Percentiles rank a stretch among this genome's conserved stretches.
Evolutionary conservation across 202 grass and related monocot genomes (phyloP).

Genomic region (Schoenoplectus tabernaemontani): DNA sequence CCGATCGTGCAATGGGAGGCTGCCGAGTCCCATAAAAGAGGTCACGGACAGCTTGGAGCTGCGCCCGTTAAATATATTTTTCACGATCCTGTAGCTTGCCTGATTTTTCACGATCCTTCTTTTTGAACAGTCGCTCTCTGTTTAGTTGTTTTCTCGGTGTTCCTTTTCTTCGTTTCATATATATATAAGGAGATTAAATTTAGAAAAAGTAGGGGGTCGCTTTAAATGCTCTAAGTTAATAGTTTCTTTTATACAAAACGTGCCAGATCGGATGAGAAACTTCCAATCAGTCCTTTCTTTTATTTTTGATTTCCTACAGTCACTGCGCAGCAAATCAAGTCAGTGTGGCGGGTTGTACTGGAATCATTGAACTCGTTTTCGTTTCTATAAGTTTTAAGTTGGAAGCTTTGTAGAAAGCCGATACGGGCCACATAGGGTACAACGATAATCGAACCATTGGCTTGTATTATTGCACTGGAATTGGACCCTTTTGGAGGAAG

Average conservation of each 20-base stretch:
- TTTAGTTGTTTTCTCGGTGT: background rate
- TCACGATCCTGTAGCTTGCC: background rate
- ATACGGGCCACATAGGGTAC: background rate
- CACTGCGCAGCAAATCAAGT: background rate
- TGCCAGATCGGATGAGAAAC: slow-evolving; percentile 17
- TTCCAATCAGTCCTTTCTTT: background rate
- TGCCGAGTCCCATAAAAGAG: slow-evolving; percentile 17
- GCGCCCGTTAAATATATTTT: slow-evolving; percentile 10
- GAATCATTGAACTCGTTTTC: background rate
- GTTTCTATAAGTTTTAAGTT: background rate
- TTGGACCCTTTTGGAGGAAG: slow-evolving; percentile 1
- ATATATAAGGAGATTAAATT: background rate
- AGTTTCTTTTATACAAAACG: background rate
- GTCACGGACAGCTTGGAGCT: slow-evolving; percentile 32
- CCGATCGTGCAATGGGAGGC: slow-evolving; percentile 28
- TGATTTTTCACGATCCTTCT: background rate
- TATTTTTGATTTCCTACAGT: background rate
- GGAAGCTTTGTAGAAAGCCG: background rate
- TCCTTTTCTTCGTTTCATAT: background rate
- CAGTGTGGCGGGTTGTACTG: background rate
- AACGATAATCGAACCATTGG: background rate
- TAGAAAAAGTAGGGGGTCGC: background rate
- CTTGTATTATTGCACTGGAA: background rate
- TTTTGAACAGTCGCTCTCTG: background rate
- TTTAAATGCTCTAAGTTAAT: slow-evolving; percentile 10